These are phyloP conservation scores for Trichophyton simii DNA, from an alignment of 2,329 filamentous ascomycete species.

Conservation along the genomic window DNA sequence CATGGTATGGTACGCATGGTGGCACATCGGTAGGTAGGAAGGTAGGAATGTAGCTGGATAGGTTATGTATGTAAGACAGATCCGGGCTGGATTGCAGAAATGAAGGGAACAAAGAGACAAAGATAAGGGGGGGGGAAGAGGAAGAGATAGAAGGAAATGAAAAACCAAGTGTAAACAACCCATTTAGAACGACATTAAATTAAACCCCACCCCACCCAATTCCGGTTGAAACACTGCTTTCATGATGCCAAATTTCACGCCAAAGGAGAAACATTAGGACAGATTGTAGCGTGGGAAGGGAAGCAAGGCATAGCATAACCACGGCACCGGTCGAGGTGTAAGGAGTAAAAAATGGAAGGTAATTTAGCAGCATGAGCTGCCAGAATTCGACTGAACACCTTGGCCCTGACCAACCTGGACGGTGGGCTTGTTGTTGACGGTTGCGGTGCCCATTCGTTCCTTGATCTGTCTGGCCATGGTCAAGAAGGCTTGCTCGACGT, in stretches of 20 bases:
- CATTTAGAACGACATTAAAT: conserved; percentile 7
- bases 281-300: conserved; percentile 12
- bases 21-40: not conserved
- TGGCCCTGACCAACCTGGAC: conserved; percentile 92
- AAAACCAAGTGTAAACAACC: conserved; percentile 6
- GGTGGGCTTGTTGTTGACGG: conserved; percentile 96
- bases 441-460: conserved; percentile 96
- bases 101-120: conserved; percentile 11
- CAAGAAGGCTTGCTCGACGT: conserved; percentile 98
- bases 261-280: conserved; percentile 12
- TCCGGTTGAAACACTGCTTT: conserved; percentile 7
- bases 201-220: not conserved
- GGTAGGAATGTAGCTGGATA: not conserved
- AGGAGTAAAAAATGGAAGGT: conserved; percentile 9
- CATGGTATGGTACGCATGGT: not conserved
- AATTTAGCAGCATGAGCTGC: conserved; percentile 77
- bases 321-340: not conserved
- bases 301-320: conserved; percentile 6
- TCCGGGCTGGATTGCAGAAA: conserved; percentile 3
- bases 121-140: not conserved
- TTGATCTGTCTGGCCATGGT: conserved; percentile 99
- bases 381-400: conserved; percentile 77
- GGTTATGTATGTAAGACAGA: conserved; percentile 7
- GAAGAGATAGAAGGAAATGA: conserved; percentile 1
- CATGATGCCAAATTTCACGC: conserved; percentile 13